These are phyloP conservation scores for Rosa lucieae DNA, from an alignment of 306 rosid species.

Conservation along the genomic window DNA sequence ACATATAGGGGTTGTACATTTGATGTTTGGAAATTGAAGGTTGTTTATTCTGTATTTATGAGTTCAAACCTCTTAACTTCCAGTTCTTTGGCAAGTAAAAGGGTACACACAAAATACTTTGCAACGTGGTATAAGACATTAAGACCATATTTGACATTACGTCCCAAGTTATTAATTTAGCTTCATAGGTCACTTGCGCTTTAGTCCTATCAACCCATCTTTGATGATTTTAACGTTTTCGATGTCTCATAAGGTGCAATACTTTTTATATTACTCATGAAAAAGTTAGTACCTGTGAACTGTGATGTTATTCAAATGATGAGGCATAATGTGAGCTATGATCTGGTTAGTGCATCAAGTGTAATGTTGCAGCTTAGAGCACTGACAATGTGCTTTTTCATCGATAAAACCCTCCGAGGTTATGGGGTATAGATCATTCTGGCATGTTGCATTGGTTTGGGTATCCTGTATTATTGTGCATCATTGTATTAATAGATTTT, in stretches of 20 bases:
- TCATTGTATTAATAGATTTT: too few species aligned
- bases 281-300: not conserved
- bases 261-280: not conserved
- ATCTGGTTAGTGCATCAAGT: not conserved
- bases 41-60: not conserved
- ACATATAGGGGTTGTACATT: not conserved
- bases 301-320: not conserved
- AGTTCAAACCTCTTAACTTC: not conserved
- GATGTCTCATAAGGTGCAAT: not conserved
- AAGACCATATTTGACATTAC: not conserved
- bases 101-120: not conserved
- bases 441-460: not conserved
- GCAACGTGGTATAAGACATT: not conserved
- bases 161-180: slow-evolving; percentile 5
- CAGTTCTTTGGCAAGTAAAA: not conserved
- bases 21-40: not conserved
- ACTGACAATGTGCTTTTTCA: not conserved
- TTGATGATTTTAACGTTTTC: not conserved
- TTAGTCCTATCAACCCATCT: not conserved
- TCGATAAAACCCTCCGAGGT: not conserved
- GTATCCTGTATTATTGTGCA: not conserved
- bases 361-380: not conserved
- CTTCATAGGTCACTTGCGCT: not conserved
- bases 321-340: not conserved
- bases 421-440: not conserved